Base-by-base conservation (phyloP, 345 rosid species). In the Garcia nutans region DNA sequence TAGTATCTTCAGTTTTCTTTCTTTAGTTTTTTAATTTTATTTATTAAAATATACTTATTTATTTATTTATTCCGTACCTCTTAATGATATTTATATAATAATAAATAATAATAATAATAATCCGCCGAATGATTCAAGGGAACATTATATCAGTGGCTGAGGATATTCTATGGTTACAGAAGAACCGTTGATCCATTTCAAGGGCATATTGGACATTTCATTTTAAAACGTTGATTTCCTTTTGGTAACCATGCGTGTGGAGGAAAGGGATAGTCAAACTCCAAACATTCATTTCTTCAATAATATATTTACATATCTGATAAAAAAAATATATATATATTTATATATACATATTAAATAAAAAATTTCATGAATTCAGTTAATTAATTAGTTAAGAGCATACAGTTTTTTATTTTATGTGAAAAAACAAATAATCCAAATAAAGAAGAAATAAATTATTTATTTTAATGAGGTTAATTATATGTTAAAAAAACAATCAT, bases 121-220 rank as follows among this genome's bases (percentile, higher is more conserved):
- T 33, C 69, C 72, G 70, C 80, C 69, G 80, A 80, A 79, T 68
- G 37, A 72, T 31, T 22, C 62, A 15, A 41, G 44, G 16, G 70
- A 31, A 61, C n/a, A 16, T 12, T 37, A 16, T 28, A 12, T 58
- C 24, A 68, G 70, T 10, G 72, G 75, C 20, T 60, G 24, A 47
- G 65, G 26, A 74, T 70, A 64, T 49, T n/a, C 13, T 54, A 41
- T 23, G 45, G 10, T 47, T 16, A 1, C 47, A 59, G 61, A 28
- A 15, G 8, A 68, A 74, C 80, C 80, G 75, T 73, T 33, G 77
- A 80, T 72, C 49, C 9, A 0, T 42, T 68, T 19, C 41, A n/a
- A 65, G 31, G 42, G 76, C 49, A 23, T 64, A 47, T 55, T 74
- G 15, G 9, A 24, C 5, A 60, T 61, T 65, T 50, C 16, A 2